Percentiles rank a stretch among this genome's conserved stretches.
Evolutionary conservation across 1,139 yeast genomes (phyloP).

Genomic region (Yamadazyma siamensis): DNA sequence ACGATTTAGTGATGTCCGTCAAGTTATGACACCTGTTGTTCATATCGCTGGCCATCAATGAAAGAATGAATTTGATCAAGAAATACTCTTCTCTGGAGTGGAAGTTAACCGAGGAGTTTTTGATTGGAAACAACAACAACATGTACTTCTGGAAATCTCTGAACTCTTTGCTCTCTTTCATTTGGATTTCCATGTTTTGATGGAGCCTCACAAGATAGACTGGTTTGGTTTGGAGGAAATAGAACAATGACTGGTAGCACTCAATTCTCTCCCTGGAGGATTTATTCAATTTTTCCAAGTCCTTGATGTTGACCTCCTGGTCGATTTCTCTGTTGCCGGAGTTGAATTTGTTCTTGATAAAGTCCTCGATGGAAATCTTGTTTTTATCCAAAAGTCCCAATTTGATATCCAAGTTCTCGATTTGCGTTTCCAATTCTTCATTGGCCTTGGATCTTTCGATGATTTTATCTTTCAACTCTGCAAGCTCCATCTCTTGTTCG

Average conservation of each 20-base stretch:
- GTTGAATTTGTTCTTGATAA: constrained; percentile 51
- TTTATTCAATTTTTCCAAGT: constrained; percentile 31
- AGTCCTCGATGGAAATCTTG: constrained; percentile 75
- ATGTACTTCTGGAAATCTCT: constrained; percentile 45
- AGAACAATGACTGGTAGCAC: constrained; percentile 74
- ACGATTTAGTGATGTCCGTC: constrained; percentile 35
- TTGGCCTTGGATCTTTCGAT: constrained; percentile 60
- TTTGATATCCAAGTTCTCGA: constrained; percentile 79
- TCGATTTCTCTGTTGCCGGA: constrained; percentile 14
- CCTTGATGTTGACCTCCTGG: constrained; percentile 17
- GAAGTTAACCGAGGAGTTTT: constrained; percentile 24
- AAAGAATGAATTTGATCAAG: constrained; percentile 57
- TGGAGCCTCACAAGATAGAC: constrained; percentile 61
- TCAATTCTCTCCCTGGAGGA: constrained; percentile 47
- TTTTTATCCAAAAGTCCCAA: constrained; percentile 75
- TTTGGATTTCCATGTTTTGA: constrained; percentile 17
- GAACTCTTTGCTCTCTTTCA: constrained; percentile 18
- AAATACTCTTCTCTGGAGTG: constrained; percentile 73
- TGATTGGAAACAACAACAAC: constrained; percentile 46
- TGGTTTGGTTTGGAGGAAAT: constrained; percentile 82
- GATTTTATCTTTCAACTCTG: constrained; percentile 64
- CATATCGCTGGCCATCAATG: constrained; percentile 48
- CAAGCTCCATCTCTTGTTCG: constrained; percentile 71
- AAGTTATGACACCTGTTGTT: constrained; percentile 21
- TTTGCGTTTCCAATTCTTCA: constrained; percentile 66